Evolutionary conservation across 345 rosid genomes (phyloP), one percentile per base, ranked within the genome.

Genomic region (Populus pruinosa): DNA sequence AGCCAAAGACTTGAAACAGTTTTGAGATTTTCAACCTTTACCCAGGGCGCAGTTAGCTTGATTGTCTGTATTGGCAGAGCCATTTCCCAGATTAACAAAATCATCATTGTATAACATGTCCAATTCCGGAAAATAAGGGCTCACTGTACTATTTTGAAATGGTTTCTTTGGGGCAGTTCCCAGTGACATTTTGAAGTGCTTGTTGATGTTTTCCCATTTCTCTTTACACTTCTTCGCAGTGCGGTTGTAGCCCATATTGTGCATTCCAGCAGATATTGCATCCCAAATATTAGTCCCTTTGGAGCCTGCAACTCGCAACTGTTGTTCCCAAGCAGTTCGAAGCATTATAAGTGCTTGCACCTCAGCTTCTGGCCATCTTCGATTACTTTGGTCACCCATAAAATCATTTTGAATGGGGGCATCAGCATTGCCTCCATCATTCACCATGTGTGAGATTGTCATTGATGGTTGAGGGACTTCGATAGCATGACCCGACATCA

Each of bases 141-240:
- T 85, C 67, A 85, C 77, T 85, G 87, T 87, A 74, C 82, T 81
- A 74, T 83, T 85, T 67, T 85, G 89, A 1, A 78, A 50, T 79
- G 59, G 89, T 78, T 86, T 88, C 85, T 79, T 85, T 35, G 29
- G 74, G 47, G 86, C 84, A 50, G 78, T 83, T 67, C 65, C 93
- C 65, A 74, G 71, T 17, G 89, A 79, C 81, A 80, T 89, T 82
- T 73, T 86, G 89, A 81, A 89, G 84, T 88, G 91, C 86, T 89
- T 89, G 82, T 89, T 90, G 78, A 93, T 89, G 83, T 92, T 93
- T 77, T 89, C 95, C 97, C 97, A 93, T 78, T 93, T 93, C 87
- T 89, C 96, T 85, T 84, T 91, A 23, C 98, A 93, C 82, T 91
- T 90, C 78, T 87, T 90, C 7, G 90, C 90, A 61, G 85, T 88